phyloP scores from a whole-genome alignment of 2,329 filamentous ascomycete genomes.

The Myriosclerotinia curreyana region DNA sequence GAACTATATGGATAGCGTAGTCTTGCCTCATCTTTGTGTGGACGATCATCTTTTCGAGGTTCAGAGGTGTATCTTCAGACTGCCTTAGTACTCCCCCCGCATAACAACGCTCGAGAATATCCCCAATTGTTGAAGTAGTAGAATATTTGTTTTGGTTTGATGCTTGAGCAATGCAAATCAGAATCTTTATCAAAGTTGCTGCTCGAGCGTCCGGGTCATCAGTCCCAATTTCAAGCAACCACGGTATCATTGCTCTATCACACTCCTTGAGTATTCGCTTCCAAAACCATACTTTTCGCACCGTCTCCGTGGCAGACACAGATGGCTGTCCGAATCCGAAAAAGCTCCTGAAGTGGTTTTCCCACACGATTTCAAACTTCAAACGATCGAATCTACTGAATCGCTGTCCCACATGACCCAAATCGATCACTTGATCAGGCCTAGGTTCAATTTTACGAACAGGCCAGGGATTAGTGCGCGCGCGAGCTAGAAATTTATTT shows the following conservation, averaged over 20 bases:
- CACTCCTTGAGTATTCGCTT: slow-evolving; percentile 3
- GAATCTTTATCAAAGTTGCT: neutral
- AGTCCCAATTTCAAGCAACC: slow-evolving; percentile 2
- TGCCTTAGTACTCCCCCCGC: neutral
- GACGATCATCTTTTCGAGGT: neutral
- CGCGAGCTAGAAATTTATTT: neutral
- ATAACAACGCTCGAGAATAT: slow-evolving; percentile 5
- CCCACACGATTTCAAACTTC: neutral
- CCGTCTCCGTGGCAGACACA: neutral
- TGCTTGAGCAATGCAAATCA: neutral
- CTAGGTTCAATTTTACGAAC: neutral
- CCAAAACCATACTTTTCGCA: slow-evolving; percentile 2
- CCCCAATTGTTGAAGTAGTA: slow-evolving; percentile 1
- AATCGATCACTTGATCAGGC: neutral
- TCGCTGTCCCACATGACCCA: neutral
- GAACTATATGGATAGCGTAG: neutral
- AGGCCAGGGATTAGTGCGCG: neutral
- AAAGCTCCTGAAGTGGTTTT: neutral
- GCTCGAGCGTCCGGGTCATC: slow-evolving; percentile 1
- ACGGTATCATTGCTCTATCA: neutral
- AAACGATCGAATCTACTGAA: neutral
- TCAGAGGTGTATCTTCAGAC: neutral
- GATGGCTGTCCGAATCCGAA: neutral
- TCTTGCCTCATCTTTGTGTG: neutral
- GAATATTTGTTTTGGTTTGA: neutral